Base-by-base conservation (phyloP, 495 filamentous ascomycete genomes). In the Oidiodendron maius region DNA sequence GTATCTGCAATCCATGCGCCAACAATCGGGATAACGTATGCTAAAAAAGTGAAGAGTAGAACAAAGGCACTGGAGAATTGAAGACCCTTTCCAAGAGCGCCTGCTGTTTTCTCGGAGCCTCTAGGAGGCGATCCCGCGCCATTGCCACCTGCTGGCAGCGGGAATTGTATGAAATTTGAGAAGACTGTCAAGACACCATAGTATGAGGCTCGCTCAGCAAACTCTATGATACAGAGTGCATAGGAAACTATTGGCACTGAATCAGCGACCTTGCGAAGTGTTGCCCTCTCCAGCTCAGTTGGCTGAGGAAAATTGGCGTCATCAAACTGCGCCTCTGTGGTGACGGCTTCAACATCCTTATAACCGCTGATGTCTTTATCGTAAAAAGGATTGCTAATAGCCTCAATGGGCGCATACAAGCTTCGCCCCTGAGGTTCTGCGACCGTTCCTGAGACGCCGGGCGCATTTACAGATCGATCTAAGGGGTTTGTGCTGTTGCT, bases 1-100 rank as follows among this genome's bases (percentile, higher is more conserved):
- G 72, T 71, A 53, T 82, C 78, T 9, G 78, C 77, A 48, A 76
- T 65, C 76, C 76, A 82, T 1, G 71, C 78, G 23, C 77, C 78
- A 42, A 75, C 69, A 40, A 82, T 69, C 4, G 79, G 79, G 9
- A 80, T 53, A 17, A 71, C 65, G 40, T 81, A 81, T 1, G 74
- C 67, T 40, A 82, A 56, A 52, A 84, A 82, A 32, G 65, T 61
- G 64, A 81, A 81, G 11, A 77, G 66, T 48, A 77, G 64, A 5
- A 68, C 71, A 47, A 85, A 63, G 23, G 70, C 77, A 18, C 72
- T 74, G 13, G 75, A 68, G 30, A 77, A 74, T 35, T 79, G 74
- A 1, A 75, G 67, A 17, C 83, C 80, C 62, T 73, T 75, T 22
- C 74, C 74, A 22, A 82, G 55, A 1, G 79, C 80, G 40, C 79